Conservation (phyloP, 169 alveolate species). For the Eimeria necatrix region DNA sequence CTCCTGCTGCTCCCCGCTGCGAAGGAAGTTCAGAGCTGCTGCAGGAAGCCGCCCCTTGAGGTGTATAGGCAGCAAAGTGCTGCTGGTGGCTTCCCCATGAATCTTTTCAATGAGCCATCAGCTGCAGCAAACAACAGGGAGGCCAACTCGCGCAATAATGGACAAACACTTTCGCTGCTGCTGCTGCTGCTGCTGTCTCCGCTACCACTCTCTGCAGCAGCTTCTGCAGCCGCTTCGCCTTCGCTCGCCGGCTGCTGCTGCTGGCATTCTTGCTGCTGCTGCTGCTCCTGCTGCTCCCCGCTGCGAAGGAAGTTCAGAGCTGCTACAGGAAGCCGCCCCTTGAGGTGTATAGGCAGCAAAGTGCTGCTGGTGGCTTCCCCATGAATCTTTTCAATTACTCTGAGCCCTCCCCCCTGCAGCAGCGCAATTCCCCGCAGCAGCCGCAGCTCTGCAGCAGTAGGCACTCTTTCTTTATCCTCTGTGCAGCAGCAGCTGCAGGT, state of each 20-base stretch:
- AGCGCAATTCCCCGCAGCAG: background rate
- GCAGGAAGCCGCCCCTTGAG: constrained; percentile 2
- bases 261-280: constrained; percentile 20
- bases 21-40: constrained; percentile 28
- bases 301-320: constrained; percentile 8
- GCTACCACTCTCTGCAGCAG: constrained; percentile 4
- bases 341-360: constrained; percentile 21
- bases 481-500: constrained; percentile 55
- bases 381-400: background rate
- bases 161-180: constrained; percentile 6
- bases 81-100: background rate
- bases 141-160: constrained; percentile 8
- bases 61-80: constrained; percentile 10
- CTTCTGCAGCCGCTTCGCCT: constrained; percentile 19
- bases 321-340: constrained; percentile 6
- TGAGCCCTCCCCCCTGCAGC: constrained; percentile 9
- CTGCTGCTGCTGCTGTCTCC: background rate
- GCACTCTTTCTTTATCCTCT: constrained; percentile 61
- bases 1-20: constrained; percentile 15
- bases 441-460: constrained; percentile 19
- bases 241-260: background rate
- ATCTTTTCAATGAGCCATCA: background rate
- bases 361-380: background rate
- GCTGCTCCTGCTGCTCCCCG: constrained; percentile 44
- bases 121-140: background rate